A percentile compares a stretch with the other conserved stretches of the same genome.
Conservation (phyloP, 768 basidiomycete species). For the Rhizopogon vesiculosus region DNA sequence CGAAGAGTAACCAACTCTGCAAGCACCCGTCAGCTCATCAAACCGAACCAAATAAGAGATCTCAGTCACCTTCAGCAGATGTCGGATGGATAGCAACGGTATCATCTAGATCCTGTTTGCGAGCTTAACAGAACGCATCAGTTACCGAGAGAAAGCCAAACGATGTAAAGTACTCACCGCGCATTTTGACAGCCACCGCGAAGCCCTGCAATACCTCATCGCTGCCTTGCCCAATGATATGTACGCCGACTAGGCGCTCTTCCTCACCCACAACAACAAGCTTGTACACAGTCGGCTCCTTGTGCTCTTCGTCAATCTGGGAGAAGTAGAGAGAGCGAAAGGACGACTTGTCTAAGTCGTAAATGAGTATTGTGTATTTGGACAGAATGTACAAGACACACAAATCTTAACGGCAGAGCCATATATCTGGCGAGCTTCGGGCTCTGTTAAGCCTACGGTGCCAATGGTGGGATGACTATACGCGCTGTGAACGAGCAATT, state of each 20-base stretch:
- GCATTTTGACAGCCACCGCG: conserved; percentile 97
- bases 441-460: conserved; percentile 92
- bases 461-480: conserved; percentile 91
- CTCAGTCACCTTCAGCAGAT: conserved; percentile 67
- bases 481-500: conserved; percentile 1
- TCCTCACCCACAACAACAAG: conserved; percentile 82
- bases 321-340: conserved; percentile 90
- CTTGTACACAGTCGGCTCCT: conserved; percentile 94
- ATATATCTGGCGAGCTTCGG: conserved; percentile 82
- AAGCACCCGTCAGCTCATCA: conserved; percentile 11
- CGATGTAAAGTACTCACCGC: conserved; percentile 36
- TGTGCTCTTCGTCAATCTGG: conserved; percentile 85
- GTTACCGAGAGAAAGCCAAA: neutral
- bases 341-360: conserved; percentile 60
- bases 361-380: neutral
- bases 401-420: conserved; percentile 91
- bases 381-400: conserved; percentile 34
- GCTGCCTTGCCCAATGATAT: conserved; percentile 86
- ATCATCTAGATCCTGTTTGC: conserved; percentile 78
- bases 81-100: conserved; percentile 93
- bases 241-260: conserved; percentile 94
- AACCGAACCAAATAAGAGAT: neutral
- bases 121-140: conserved; percentile 34
- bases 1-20: conserved; percentile 57
- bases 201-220: conserved; percentile 97